phyloP scores from a whole-genome alignment of 2,329 filamentous ascomycete genomes.

The Aspergillus jensenii region DNA sequence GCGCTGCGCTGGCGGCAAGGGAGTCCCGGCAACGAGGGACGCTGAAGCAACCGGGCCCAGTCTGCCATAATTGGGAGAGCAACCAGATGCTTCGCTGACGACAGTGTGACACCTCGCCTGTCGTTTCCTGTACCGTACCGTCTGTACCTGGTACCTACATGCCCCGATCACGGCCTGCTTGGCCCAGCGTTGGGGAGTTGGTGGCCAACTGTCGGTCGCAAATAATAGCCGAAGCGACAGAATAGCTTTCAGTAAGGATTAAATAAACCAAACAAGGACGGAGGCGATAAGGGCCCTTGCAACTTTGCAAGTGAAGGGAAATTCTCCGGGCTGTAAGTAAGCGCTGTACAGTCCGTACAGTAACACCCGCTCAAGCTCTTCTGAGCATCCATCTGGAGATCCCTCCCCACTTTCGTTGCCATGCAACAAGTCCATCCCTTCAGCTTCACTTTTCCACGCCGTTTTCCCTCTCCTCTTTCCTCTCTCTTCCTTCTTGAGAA shows the following conservation, averaged over 20 bases:
- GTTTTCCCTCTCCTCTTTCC: conserved; percentile 25
- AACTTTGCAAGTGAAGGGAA: neutral
- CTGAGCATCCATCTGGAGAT: conserved; percentile 37
- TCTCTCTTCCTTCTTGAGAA: conserved; percentile 24
- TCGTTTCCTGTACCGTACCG: conserved; percentile 1
- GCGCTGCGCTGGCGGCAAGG: conserved; percentile 36
- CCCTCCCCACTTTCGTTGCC: conserved; percentile 43
- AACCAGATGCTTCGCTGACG: neutral
- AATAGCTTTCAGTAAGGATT: neutral
- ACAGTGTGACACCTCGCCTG: conserved; percentile 3
- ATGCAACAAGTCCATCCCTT: conserved; percentile 44
- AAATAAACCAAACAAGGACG: neutral
- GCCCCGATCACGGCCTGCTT: too few species aligned
- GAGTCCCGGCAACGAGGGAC: conserved; percentile 37
- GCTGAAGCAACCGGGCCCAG: neutral
- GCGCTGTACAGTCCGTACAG: neutral
- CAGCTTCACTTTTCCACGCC: conserved; percentile 39
- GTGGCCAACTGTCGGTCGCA: neutral
- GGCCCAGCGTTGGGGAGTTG: too few species aligned
- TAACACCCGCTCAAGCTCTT: conserved; percentile 22
- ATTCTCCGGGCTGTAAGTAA: neutral
- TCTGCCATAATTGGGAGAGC: neutral
- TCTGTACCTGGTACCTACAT: neutral
- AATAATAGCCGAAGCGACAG: neutral
- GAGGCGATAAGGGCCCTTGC: neutral